Evolutionary conservation across 2,329 filamentous ascomycete species (phyloP).

Genomic region (Periconia sp.): DNA sequence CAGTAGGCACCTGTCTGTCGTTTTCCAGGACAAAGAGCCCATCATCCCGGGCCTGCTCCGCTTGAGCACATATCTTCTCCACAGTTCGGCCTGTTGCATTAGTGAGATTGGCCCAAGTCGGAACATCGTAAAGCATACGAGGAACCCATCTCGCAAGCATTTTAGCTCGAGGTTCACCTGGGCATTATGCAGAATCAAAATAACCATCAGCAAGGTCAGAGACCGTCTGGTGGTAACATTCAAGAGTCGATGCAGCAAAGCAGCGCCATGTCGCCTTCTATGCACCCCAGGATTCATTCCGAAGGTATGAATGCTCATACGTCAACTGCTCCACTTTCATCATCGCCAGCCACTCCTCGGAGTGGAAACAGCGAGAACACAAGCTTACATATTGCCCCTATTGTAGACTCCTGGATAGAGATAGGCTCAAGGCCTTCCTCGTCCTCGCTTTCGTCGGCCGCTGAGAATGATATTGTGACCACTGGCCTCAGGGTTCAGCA

Average conservation of each 20-base stretch:
- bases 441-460: slow-evolving; percentile 80
- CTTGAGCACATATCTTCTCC: slow-evolving; percentile 28
- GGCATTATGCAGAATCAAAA: slow-evolving; percentile 28
- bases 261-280: slow-evolving; percentile 21
- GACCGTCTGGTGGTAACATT: slow-evolving; percentile 16
- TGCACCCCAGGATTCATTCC: slow-evolving; percentile 28
- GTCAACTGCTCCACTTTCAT: neutral
- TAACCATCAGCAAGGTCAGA: slow-evolving; percentile 22
- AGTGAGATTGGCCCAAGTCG: neutral
- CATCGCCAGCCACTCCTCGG: neutral
- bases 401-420: slow-evolving; percentile 91
- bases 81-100: slow-evolving; percentile 5
- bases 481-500: slow-evolving; percentile 78
- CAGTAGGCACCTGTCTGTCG: neutral
- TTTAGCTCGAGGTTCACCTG: neutral
- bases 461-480: slow-evolving; percentile 82
- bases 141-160: slow-evolving; percentile 14
- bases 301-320: slow-evolving; percentile 22
- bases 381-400: slow-evolving; percentile 15
- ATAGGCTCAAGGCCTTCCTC: slow-evolving; percentile 90
- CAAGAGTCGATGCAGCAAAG: slow-evolving; percentile 18
- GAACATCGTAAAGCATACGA: slow-evolving; percentile 3
- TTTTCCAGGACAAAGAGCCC: slow-evolving; percentile 29
- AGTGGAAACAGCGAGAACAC: neutral
- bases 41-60: slow-evolving; percentile 32